These are phyloP conservation scores for Trametes gibbosa DNA, from an alignment of 768 basidiomycete genomes.

Conservation along the genomic window DNA sequence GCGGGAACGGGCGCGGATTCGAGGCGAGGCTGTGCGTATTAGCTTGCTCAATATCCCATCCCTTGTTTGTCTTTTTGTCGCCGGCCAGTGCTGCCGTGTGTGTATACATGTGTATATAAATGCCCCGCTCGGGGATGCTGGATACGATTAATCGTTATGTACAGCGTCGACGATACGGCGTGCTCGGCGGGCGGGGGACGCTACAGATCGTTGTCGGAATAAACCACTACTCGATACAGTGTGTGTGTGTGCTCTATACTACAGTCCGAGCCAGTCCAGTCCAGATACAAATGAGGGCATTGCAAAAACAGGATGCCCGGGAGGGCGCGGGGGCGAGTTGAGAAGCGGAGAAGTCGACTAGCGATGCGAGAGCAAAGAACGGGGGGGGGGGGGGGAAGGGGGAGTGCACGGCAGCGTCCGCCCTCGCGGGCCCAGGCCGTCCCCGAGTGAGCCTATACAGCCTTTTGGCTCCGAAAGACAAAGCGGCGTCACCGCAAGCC, in stretches of 20 bases:
- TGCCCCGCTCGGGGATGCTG: neutral
- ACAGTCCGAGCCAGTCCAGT: constrained; percentile 3
- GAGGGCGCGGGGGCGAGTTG: too few relatives aligned
- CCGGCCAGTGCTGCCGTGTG: too few relatives aligned
- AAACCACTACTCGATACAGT: constrained; percentile 18
- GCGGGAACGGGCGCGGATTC: too few relatives aligned
- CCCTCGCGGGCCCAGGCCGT: neutral
- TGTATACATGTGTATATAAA: too few relatives aligned
- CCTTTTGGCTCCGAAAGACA: too few relatives aligned
- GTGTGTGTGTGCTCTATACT: constrained; percentile 5
- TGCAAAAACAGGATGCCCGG: too few relatives aligned
- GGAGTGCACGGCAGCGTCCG: constrained; percentile 16
- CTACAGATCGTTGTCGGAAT: neutral
- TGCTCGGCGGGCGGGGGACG: too few relatives aligned
- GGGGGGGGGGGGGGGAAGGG: neutral
- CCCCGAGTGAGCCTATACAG: too few relatives aligned
- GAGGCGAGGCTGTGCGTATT: neutral
- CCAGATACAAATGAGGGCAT: neutral
- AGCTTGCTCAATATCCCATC: neutral
- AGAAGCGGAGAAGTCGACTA: constrained; percentile 12
- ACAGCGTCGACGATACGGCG: constrained; percentile 12
- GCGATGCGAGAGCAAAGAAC: constrained; percentile 7
- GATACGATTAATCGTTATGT: constrained; percentile 20
- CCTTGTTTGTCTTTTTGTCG: neutral
- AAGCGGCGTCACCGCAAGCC: neutral